Percentiles rank a stretch among this genome's conserved stretches.
Conservation (phyloP, 2,329 filamentous ascomycete species). For the Verticillium nubilum region DNA sequence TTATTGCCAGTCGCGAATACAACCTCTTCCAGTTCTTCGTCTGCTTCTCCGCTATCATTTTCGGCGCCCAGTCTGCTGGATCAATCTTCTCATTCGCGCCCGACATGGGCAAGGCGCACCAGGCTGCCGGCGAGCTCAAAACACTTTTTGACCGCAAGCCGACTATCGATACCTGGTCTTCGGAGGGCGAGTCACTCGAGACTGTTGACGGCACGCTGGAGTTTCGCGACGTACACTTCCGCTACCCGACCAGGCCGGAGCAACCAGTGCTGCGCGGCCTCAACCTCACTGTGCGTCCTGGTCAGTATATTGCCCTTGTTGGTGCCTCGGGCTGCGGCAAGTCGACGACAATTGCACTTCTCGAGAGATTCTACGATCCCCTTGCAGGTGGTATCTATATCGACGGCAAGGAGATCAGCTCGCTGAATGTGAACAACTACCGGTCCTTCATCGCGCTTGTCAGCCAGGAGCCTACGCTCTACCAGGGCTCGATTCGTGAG, state of each 20-base stretch:
- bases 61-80: conserved; percentile 87
- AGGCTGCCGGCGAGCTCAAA: conserved; percentile 76
- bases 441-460: conserved; percentile 80
- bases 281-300: conserved; percentile 66
- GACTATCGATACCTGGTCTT: conserved; percentile 74
- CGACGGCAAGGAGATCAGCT: conserved; percentile 76
- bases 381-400: conserved; percentile 73
- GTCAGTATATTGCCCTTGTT: conserved; percentile 83
- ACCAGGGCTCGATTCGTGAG: conserved; percentile 85
- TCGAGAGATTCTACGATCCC: conserved; percentile 94
- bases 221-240: conserved; percentile 89
- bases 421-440: conserved; percentile 80
- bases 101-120: conserved; percentile 88
- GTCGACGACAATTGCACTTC: conserved; percentile 82
- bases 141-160: conserved; percentile 79
- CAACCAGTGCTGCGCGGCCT: conserved; percentile 88
- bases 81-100: conserved; percentile 85
- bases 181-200: conserved; percentile 57
- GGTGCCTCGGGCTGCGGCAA: conserved; percentile 95
- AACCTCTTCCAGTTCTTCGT: conserved; percentile 85
- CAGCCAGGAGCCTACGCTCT: conserved; percentile 89
- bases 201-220: conserved; percentile 73
- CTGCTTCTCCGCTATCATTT: conserved; percentile 82
- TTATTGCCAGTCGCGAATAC: conserved; percentile 69
- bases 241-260: conserved; percentile 85